phyloP scores from a whole-genome alignment of 129 eudicot species.

The Erigeron canadensis region DNA sequence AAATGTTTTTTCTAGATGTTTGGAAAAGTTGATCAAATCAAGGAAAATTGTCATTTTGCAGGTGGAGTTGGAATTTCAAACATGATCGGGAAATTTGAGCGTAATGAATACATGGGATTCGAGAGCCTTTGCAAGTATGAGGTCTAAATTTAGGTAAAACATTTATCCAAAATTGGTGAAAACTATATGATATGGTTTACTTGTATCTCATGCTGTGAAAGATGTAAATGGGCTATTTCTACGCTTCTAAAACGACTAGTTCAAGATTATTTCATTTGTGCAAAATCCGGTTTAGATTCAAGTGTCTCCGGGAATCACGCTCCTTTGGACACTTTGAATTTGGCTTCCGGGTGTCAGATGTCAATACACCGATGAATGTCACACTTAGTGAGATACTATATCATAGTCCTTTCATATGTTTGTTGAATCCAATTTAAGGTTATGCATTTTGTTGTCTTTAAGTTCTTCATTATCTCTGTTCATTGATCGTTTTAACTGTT shows the following conservation, averaged over 20 bases:
- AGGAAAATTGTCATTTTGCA: conserved; percentile 22
- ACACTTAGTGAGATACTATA: conserved; percentile 11
- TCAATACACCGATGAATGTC: conserved; percentile 6
- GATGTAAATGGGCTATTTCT: not conserved
- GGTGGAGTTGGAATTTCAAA: conserved; percentile 94
- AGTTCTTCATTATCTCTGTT: too few relatives aligned
- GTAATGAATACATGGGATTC: conserved; percentile 88
- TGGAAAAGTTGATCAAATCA: conserved; percentile 3
- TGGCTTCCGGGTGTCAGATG: conserved; percentile 15
- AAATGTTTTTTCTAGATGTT: not conserved
- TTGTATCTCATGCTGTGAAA: not conserved
- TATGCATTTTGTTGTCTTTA: not conserved
- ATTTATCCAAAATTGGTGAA: not conserved
- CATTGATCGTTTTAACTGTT: too few relatives aligned
- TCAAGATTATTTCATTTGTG: conserved; percentile 4
- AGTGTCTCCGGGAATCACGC: not conserved
- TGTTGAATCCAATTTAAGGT: conserved; percentile 5
- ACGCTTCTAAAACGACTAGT: not conserved
- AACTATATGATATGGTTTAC: not conserved
- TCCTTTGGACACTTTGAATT: not conserved
- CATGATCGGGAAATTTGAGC: conserved; percentile 72
- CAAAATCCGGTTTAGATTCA: conserved; percentile 15
- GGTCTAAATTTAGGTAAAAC: conserved; percentile 21
- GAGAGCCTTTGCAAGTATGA: conserved; percentile 89
- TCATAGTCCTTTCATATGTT: conserved; percentile 1